A percentile compares a stretch with the other conserved stretches of the same genome.
Evolutionary conservation across 495 filamentous ascomycete species (phyloP).

Genomic region (Cercophora sp.): DNA sequence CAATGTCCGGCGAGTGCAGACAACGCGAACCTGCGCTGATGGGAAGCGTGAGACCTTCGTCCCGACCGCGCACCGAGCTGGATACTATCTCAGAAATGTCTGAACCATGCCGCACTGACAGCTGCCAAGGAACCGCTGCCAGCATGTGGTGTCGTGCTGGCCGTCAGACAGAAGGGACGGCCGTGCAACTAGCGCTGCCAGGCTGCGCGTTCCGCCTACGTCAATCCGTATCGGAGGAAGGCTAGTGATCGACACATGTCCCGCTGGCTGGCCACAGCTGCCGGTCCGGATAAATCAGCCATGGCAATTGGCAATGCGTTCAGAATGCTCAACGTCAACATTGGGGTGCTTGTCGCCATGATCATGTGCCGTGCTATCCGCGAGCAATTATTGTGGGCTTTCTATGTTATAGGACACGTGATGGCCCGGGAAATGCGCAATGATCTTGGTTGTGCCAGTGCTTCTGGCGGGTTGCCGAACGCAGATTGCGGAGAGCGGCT

Average conservation of each 20-base stretch:
- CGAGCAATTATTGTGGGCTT: neutral
- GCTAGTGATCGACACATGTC: neutral
- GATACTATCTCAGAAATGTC: no score
- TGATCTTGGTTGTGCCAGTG: neutral
- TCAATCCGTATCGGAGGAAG: neutral
- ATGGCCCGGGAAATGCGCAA: neutral
- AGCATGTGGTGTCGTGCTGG: neutral
- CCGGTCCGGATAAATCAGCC: conserved; percentile 6
- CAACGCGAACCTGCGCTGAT: no score
- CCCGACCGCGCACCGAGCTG: no score
- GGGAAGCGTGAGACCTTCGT: no score
- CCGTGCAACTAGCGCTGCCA: neutral
- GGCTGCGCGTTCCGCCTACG: no score
- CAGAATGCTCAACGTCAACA: neutral
- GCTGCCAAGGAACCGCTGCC: neutral
- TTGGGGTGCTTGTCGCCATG: neutral
- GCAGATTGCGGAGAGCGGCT: neutral
- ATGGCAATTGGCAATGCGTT: neutral
- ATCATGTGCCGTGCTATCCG: conserved; percentile 7
- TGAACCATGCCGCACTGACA: no score
- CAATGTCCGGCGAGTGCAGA: no score
- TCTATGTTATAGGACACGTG: neutral
- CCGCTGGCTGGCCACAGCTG: neutral
- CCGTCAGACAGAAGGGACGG: neutral
- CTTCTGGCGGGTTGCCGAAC: neutral